A percentile compares a stretch with the other conserved stretches of the same genome.
phyloP scores from a whole-genome alignment of 768 basidiomycete species.

The Hypholoma fasciculare region DNA sequence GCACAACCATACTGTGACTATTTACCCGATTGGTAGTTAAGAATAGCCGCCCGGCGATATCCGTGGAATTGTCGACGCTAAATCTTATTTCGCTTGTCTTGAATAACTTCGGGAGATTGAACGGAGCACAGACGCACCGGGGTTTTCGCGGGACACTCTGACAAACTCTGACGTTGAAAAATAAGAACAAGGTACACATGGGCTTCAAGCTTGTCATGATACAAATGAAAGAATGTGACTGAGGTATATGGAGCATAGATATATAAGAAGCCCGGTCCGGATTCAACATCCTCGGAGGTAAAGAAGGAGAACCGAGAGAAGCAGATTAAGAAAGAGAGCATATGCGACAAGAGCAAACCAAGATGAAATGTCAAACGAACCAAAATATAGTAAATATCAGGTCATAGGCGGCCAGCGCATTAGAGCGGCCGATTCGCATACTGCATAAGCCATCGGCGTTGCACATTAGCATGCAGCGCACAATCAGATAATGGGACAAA shows the following conservation, averaged over 20 bases:
- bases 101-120: too few relatives aligned
- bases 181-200: too few relatives aligned
- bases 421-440: not conserved
- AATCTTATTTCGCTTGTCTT: too few relatives aligned
- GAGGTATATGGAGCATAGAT: slow-evolving; percentile 9
- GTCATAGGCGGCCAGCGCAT: slow-evolving; percentile 11
- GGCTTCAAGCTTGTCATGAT: not conserved
- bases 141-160: too few relatives aligned
- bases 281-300: not conserved
- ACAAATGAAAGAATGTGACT: not conserved
- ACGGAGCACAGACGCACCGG: too few relatives aligned
- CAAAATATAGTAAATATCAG: slow-evolving; percentile 2
- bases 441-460: not conserved
- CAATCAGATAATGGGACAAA: not conserved
- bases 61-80: not conserved
- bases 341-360: not conserved
- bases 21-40: slow-evolving; percentile 1
- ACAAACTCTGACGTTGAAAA: too few relatives aligned
- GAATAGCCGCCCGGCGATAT: slow-evolving; percentile 3
- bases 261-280: not conserved
- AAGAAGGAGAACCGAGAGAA: not conserved
- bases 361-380: not conserved
- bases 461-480: not conserved
- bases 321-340: not conserved
- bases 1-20: not conserved